Evolutionary conservation across 1,284 basidiomycete genomes (phyloP).

Genomic region (Porodaedalea pini): DNA sequence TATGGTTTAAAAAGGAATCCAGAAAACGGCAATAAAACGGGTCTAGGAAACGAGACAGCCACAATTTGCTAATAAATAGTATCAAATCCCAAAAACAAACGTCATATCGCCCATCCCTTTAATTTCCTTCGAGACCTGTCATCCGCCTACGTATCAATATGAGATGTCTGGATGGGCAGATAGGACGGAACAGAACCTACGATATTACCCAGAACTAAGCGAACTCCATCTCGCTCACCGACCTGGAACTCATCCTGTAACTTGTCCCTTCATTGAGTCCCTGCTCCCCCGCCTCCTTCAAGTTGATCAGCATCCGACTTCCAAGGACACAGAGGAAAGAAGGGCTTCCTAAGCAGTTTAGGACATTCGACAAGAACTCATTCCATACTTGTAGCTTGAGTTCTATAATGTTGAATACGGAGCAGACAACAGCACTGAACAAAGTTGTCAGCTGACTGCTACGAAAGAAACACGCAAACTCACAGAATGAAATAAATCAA

Average conservation of each 20-base stretch:
- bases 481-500: background rate
- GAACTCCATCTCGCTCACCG: background rate
- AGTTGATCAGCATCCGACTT: constrained; percentile 1
- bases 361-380: background rate
- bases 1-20: too few species aligned
- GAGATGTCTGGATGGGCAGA: too few species aligned
- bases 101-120: too few species aligned
- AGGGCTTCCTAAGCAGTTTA: background rate
- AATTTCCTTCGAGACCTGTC: too few species aligned
- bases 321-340: constrained; percentile 1
- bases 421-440: constrained; percentile 3
- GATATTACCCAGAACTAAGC: too few species aligned
- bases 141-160: too few species aligned
- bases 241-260: background rate
- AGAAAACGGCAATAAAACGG: too few species aligned
- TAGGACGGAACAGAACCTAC: too few species aligned
- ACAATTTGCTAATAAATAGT: too few species aligned
- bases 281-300: constrained; percentile 6
- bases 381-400: background rate
- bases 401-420: background rate
- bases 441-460: background rate
- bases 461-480: background rate
- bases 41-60: too few species aligned
- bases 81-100: too few species aligned
- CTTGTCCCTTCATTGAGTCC: constrained; percentile 2